Conservation (phyloP, 31 red algal species). For the Porphyra umbilicalis region DNA sequence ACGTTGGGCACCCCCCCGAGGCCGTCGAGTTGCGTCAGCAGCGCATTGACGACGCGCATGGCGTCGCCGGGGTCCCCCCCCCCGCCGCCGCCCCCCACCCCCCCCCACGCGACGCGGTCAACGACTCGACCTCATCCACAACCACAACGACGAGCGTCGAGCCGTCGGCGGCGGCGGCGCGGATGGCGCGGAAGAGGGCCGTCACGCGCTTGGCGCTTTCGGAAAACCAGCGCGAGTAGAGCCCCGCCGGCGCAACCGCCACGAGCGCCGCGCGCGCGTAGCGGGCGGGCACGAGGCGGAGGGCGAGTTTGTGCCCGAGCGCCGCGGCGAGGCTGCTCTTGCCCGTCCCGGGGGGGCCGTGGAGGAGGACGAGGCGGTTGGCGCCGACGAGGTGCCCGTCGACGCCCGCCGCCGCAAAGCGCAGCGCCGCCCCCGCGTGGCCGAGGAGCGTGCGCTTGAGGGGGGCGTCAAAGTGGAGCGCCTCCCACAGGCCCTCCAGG, state of each 20-base stretch:
- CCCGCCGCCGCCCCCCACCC: background rate
- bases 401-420: background rate
- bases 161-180: slow-evolving; percentile 25
- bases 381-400: slow-evolving; percentile 52
- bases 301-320: slow-evolving; percentile 51
- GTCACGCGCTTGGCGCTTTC: slow-evolving; percentile 91
- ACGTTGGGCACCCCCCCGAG: slow-evolving; percentile 18
- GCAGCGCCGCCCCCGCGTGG: background rate
- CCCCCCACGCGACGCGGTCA: slow-evolving; percentile 33
- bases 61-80: slow-evolving; percentile 46
- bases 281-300: slow-evolving; percentile 34
- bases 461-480: slow-evolving; percentile 82
- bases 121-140: slow-evolving; percentile 89
- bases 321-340: slow-evolving; percentile 84
- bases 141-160: slow-evolving; percentile 56
- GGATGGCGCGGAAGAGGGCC: slow-evolving; percentile 56
- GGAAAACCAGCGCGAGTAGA: slow-evolving; percentile 86
- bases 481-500: slow-evolving; percentile 85
- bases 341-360: slow-evolving; percentile 90
- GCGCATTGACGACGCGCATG: slow-evolving; percentile 58
- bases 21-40: slow-evolving; percentile 37
- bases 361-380: slow-evolving; percentile 66
- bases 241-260: slow-evolving; percentile 41
- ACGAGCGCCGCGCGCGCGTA: background rate
- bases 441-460: slow-evolving; percentile 54